phyloP scores from a whole-genome alignment of 768 basidiomycete species.

The Myochromella boudieri region DNA sequence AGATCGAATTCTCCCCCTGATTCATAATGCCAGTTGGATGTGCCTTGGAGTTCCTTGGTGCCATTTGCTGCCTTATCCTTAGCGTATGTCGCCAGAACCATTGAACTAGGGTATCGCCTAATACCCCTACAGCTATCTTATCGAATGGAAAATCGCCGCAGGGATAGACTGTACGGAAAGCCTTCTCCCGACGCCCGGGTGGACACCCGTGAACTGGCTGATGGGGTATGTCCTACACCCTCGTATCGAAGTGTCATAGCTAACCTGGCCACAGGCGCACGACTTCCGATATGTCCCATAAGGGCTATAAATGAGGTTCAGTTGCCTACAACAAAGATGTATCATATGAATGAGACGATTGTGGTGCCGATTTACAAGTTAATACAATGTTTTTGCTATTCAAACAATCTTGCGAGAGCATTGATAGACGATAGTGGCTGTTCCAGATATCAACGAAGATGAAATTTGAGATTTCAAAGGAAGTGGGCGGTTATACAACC shows the following conservation, averaged over 20 bases:
- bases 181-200: conserved; percentile 47
- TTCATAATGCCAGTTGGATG: conserved; percentile 36
- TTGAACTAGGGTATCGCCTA: too few relatives aligned
- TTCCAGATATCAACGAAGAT: too few relatives aligned
- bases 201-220: conserved; percentile 64
- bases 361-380: too few relatives aligned
- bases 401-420: too few relatives aligned
- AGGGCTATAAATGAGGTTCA: conserved; percentile 3
- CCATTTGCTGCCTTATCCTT: conserved; percentile 49
- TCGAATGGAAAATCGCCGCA: conserved; percentile 55
- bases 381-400: too few relatives aligned
- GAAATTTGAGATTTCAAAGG: too few relatives aligned
- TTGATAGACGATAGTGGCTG: too few relatives aligned
- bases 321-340: not conserved
- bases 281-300: conserved; percentile 57
- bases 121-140: conserved; percentile 51
- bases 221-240: conserved; percentile 44
- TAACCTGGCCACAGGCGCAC: conserved; percentile 42
- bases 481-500: conserved; percentile 20
- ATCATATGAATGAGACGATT: too few relatives aligned
- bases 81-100: conserved; percentile 34
- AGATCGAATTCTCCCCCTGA: conserved; percentile 4
- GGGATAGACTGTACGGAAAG: conserved; percentile 54
- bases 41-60: conserved; percentile 56
- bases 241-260: not conserved